Evolutionary conservation across 768 basidiomycete species (phyloP).

Genomic region (Hysterangium stoloniferum): DNA sequence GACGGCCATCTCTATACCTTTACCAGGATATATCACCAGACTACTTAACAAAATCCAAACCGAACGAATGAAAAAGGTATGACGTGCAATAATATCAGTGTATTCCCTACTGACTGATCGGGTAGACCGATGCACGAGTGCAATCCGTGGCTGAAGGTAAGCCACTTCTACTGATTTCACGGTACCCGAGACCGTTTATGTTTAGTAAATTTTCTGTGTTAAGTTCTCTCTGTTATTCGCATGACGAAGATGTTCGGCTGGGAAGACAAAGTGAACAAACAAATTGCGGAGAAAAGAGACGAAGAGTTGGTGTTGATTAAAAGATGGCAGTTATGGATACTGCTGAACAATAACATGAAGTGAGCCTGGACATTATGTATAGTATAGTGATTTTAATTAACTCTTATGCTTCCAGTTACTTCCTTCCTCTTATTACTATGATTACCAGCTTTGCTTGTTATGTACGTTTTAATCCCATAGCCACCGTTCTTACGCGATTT

Average conservation of each 20-base stretch:
- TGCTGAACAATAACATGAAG: conserved; percentile 24
- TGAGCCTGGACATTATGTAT: conserved; percentile 5
- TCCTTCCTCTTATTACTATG: conserved; percentile 31
- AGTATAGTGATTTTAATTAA: background rate
- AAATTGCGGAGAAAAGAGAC: conserved; percentile 27
- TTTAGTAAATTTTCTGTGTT: no score
- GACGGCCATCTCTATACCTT: conserved; percentile 27
- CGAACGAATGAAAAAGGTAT: conserved; percentile 22
- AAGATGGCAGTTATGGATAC: conserved; percentile 23
- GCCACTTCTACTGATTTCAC: background rate
- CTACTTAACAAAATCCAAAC: conserved; percentile 23
- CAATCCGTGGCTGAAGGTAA: conserved; percentile 29
- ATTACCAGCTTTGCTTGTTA: conserved; percentile 22
- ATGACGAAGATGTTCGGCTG: conserved; percentile 38
- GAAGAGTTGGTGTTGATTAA: conserved; percentile 26
- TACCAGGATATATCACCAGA: conserved; percentile 29
- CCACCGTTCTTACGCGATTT: background rate
- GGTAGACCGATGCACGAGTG: conserved; percentile 29
- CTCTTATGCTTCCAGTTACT: conserved; percentile 15
- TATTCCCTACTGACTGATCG: background rate
- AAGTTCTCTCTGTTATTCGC: conserved; percentile 22
- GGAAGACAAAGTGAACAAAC: conserved; percentile 27
- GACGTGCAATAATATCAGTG: background rate
- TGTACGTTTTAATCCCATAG: background rate
- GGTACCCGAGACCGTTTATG: background rate